phyloP scores from a whole-genome alignment of 345 rosid genomes.

The Hibiscus tridactylites region DNA sequence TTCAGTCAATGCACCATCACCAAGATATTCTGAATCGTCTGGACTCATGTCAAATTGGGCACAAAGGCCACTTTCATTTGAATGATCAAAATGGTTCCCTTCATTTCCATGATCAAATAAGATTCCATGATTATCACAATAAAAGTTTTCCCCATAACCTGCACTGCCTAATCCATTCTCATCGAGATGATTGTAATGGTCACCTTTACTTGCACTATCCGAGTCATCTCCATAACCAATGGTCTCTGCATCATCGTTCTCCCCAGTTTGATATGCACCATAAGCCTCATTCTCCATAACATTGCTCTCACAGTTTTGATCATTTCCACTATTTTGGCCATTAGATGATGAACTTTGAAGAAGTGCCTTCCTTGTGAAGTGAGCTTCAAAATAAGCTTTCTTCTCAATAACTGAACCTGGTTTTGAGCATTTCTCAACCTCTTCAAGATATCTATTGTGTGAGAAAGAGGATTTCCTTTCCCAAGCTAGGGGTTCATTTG shows the following conservation, averaged over 20 bases:
- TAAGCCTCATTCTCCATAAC: conserved; percentile 14
- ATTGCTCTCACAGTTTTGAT: conserved; percentile 22
- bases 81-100: conserved; percentile 3
- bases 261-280: conserved; percentile 21
- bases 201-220: conserved; percentile 12
- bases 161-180: neutral
- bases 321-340: conserved; percentile 26
- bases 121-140: conserved; percentile 22
- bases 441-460: conserved; percentile 84
- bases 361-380: conserved; percentile 69
- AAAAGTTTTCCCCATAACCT: neutral
- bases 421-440: conserved; percentile 80
- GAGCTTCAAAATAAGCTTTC: conserved; percentile 85
- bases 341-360: conserved; percentile 41
- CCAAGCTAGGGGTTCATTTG: conserved; percentile 68
- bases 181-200: neutral
- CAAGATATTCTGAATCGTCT: conserved; percentile 31
- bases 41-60: conserved; percentile 38
- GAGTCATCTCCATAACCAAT: conserved; percentile 11
- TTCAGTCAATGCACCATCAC: conserved; percentile 20
- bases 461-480: conserved; percentile 80
- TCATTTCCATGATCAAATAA: conserved; percentile 9
- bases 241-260: conserved; percentile 16
- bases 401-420: conserved; percentile 75
- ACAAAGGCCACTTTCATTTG: conserved; percentile 19